Percentiles rank a stretch among this genome's conserved stretches.
Evolutionary conservation across 192 early-diverging fungal genomes (phyloP).

Genomic region (Gonapodya sp.): DNA sequence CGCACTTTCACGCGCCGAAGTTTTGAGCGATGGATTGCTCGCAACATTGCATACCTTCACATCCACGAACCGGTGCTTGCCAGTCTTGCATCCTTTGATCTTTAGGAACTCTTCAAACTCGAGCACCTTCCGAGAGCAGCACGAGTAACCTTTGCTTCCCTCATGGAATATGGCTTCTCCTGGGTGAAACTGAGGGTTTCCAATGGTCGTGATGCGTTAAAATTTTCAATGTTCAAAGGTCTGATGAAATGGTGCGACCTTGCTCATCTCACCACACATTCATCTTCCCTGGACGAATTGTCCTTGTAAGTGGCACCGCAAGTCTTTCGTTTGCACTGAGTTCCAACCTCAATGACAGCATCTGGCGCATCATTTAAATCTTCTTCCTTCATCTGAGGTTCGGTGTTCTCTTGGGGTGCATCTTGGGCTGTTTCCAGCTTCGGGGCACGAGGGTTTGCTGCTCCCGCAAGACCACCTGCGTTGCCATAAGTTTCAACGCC

Average conservation of each 20-base stretch:
- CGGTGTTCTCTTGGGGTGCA: slow-evolving; percentile 11
- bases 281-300: slow-evolving; percentile 37
- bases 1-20: too few relatives aligned
- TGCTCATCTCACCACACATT: slow-evolving; percentile 33
- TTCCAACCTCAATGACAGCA: slow-evolving; percentile 56
- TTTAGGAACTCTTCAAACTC: slow-evolving; percentile 98
- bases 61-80: slow-evolving; percentile 78
- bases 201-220: too few relatives aligned
- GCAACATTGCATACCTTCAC: background rate
- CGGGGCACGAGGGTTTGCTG: slow-evolving; percentile 16
- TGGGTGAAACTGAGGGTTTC: slow-evolving; percentile 56
- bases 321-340: slow-evolving; percentile 72
- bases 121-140: slow-evolving; percentile 86
- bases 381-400: slow-evolving; percentile 44
- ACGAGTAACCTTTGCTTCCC: slow-evolving; percentile 95
- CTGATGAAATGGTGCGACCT: background rate
- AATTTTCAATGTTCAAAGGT: background rate
- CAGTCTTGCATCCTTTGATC: slow-evolving; percentile 84
- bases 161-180: slow-evolving; percentile 93
- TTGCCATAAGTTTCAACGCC: slow-evolving; percentile 30
- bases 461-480: slow-evolving; percentile 16
- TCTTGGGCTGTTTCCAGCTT: slow-evolving; percentile 3
- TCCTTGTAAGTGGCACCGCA: slow-evolving; percentile 62
- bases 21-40: background rate
- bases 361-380: slow-evolving; percentile 68